Evolutionary conservation across 2,329 filamentous ascomycete genomes (phyloP).

Genomic region (Dothideomycetidae sp.): DNA sequence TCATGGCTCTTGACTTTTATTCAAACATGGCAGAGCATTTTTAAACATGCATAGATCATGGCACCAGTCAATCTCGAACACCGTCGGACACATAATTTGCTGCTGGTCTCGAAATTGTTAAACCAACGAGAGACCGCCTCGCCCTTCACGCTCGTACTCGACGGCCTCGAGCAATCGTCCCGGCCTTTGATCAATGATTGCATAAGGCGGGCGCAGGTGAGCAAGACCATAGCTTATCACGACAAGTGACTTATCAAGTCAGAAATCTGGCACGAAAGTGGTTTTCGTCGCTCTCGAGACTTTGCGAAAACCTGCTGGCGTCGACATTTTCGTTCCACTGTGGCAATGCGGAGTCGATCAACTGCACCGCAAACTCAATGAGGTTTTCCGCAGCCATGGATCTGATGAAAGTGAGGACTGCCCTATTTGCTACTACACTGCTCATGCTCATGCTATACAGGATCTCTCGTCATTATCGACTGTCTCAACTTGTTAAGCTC

Average conservation of each 20-base stretch:
- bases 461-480: slow-evolving; percentile 65
- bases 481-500: slow-evolving; percentile 54
- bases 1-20: no score
- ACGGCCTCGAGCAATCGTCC: slow-evolving; percentile 71
- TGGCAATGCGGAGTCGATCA: slow-evolving; percentile 20
- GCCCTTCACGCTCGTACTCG: slow-evolving; percentile 73
- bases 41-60: no score
- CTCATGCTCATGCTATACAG: slow-evolving; percentile 29
- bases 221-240: slow-evolving; percentile 11
- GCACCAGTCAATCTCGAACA: slow-evolving; percentile 46
- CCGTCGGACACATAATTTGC: slow-evolving; percentile 67
- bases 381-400: neutral
- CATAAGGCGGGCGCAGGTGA: slow-evolving; percentile 57
- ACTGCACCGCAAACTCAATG: slow-evolving; percentile 12
- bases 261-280: slow-evolving; percentile 53
- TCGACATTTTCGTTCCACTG: slow-evolving; percentile 48
- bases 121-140: slow-evolving; percentile 66
- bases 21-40: no score
- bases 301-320: slow-evolving; percentile 46
- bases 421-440: neutral
- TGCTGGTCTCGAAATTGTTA: slow-evolving; percentile 70
- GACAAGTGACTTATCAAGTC: slow-evolving; percentile 14
- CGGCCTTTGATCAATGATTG: slow-evolving; percentile 59
- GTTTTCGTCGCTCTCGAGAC: slow-evolving; percentile 70
- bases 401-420: slow-evolving; percentile 5